Conservation (phyloP, 192 early-diverging fungal genomes). For the Phlyctochytrium planicorne region DNA sequence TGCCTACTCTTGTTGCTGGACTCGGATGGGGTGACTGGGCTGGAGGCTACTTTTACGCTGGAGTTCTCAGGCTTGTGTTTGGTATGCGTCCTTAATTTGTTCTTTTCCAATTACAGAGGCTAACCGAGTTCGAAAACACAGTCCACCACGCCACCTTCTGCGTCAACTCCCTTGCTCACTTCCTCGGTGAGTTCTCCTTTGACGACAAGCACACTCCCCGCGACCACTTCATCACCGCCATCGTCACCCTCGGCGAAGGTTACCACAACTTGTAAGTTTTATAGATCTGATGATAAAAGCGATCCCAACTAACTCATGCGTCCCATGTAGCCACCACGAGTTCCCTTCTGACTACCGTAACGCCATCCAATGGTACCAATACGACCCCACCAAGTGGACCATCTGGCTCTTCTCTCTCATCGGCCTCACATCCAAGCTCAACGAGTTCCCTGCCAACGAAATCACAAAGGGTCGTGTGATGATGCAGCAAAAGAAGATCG, state of each 20-base stretch:
- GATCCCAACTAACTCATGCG: slow-evolving; percentile 50
- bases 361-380: slow-evolving; percentile 48
- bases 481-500: slow-evolving; percentile 81
- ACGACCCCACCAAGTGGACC: slow-evolving; percentile 59
- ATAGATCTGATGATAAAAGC: slow-evolving; percentile 40
- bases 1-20: slow-evolving; percentile 86
- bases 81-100: slow-evolving; percentile 15
- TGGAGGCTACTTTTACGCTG: slow-evolving; percentile 51
- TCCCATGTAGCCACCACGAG: slow-evolving; percentile 57
- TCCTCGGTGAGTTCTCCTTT: slow-evolving; percentile 36
- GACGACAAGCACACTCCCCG: slow-evolving; percentile 76
- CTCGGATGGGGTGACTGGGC: slow-evolving; percentile 62
- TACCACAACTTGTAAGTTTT: slow-evolving; percentile 66
- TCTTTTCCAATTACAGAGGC: no score
- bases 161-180: slow-evolving; percentile 60
- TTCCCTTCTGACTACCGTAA: slow-evolving; percentile 59
- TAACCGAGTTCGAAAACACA: no score
- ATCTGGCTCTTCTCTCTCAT: slow-evolving; percentile 40
- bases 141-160: slow-evolving; percentile 59
- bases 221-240: slow-evolving; percentile 47
- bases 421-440: slow-evolving; percentile 51
- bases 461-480: slow-evolving; percentile 56
- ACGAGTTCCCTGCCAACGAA: slow-evolving; percentile 44
- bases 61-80: slow-evolving; percentile 46
- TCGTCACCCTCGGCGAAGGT: slow-evolving; percentile 55